Evolutionary conservation across 1,284 basidiomycete genomes (phyloP).

Genomic region (Cutaneotrichosporon sp.): DNA sequence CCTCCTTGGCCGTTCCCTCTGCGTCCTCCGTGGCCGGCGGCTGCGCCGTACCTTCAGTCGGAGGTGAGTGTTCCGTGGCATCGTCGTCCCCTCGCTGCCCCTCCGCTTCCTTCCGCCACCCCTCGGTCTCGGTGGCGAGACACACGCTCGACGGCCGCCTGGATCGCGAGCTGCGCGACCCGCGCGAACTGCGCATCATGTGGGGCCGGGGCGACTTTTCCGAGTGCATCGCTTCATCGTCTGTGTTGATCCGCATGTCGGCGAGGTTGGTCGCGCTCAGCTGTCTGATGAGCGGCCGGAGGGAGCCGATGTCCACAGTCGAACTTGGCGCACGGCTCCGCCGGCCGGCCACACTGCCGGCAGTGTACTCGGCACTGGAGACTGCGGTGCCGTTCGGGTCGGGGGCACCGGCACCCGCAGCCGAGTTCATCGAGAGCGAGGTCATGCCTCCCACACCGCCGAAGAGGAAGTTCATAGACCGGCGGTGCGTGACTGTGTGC

Average conservation of each 20-base stretch:
- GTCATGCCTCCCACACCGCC: constrained; percentile 37
- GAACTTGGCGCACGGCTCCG: constrained; percentile 17
- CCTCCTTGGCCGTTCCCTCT: background rate
- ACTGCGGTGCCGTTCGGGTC: background rate
- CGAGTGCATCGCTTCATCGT: constrained; percentile 4
- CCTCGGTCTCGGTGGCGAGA: background rate
- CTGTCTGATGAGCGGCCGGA: constrained; percentile 27
- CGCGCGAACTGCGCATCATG: background rate
- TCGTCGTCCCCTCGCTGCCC: background rate
- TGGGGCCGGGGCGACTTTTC: background rate
- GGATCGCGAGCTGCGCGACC: background rate
- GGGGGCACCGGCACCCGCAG: background rate
- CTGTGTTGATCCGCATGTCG: constrained; percentile 13
- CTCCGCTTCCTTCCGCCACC: background rate
- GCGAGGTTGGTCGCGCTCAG: constrained; percentile 24
- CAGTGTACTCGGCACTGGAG: constrained; percentile 6
- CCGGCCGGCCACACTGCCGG: constrained; percentile 10
- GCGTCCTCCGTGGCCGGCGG: constrained; percentile 1
- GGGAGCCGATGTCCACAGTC: constrained; percentile 9
- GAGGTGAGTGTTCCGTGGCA: background rate
- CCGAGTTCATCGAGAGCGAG: constrained; percentile 23
- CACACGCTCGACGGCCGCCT: constrained; percentile 1
- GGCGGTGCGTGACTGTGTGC: constrained; percentile 14
- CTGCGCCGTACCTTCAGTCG: background rate
- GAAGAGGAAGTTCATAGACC: constrained; percentile 40